phyloP scores from a whole-genome alignment of 2,329 filamentous ascomycete species.

The Sporothrix mexicana region DNA sequence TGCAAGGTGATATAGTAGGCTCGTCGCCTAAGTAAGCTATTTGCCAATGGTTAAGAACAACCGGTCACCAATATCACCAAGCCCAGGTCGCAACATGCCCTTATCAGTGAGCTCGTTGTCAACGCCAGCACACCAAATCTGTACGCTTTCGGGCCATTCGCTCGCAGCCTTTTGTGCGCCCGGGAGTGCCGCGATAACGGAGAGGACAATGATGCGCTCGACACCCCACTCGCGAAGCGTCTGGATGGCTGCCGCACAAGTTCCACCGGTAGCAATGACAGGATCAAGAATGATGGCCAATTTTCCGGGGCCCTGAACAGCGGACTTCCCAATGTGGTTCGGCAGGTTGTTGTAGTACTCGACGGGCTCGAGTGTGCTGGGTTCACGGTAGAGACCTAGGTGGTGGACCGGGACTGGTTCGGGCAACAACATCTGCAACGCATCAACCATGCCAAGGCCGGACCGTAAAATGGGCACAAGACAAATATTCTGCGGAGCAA shows the following conservation, averaged over 20 bases:
- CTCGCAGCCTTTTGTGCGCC: slow-evolving; percentile 74
- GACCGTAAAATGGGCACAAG: slow-evolving; percentile 93
- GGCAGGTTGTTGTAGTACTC: slow-evolving; percentile 99
- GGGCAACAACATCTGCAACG: slow-evolving; percentile 83
- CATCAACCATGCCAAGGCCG: slow-evolving; percentile 88
- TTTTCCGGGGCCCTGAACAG: slow-evolving; percentile 49
- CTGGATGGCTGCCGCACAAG: slow-evolving; percentile 86
- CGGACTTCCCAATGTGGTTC: slow-evolving; percentile 62
- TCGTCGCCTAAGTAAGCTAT: slow-evolving; percentile 47
- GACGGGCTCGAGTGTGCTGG: slow-evolving; percentile 82
- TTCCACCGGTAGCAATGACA: slow-evolving; percentile 91
- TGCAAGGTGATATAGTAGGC: not conserved
- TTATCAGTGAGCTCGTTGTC: slow-evolving; percentile 74
- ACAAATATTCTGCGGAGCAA: slow-evolving; percentile 71
- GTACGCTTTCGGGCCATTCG: slow-evolving; percentile 77
- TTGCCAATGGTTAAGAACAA: slow-evolving; percentile 90
- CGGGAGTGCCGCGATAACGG: slow-evolving; percentile 72
- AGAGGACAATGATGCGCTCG: slow-evolving; percentile 76
- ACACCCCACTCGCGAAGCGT: slow-evolving; percentile 91
- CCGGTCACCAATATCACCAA: slow-evolving; percentile 90
- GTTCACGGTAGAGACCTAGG: slow-evolving; percentile 92
- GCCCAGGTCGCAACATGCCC: slow-evolving; percentile 88
- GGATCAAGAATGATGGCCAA: slow-evolving; percentile 89
- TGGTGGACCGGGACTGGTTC: slow-evolving; percentile 83
- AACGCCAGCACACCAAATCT: slow-evolving; percentile 83